Base-by-base conservation (phyloP, 805 yeast genomes). In the Lachancea mirantina region DNA sequence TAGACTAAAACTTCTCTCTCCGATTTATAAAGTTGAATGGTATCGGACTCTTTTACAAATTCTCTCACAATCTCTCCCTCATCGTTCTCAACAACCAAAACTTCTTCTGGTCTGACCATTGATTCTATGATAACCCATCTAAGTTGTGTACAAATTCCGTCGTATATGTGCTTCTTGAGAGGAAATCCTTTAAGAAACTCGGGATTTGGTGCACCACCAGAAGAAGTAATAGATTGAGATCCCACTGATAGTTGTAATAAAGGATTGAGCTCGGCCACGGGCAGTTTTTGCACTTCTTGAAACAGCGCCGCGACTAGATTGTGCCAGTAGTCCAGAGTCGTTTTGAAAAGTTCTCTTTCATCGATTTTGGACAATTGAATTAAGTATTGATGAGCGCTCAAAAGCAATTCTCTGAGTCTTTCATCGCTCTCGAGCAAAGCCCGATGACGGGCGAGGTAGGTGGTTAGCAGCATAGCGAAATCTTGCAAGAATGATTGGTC, bases 51-150 rank as follows among this genome's bases (percentile, higher is more conserved):
- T 54, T 84, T 85, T 36, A 89, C 96, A 44, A 89, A 88, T 54
- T 89, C 97, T 53, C 99, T 76, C 27, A 92, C 98, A 58, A 92
- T 89, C 64, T 92, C 98, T 48, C 98, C 98, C 64, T 92, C 99
- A 61, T 92, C 99, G 57, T 89, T 89, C 61, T 92, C 97, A 31
- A 88, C 96, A 64, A 92, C 76, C 36, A 92, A 70, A 35, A 92
- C 98, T 64, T 92, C 99, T 61, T 92, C 98, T 3, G 99, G 99
- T 58, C 95, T 78, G 1, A 84, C 98, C 98, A 92, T 92, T 50
- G 83, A 83, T 61, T 88, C 97, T 50, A 92, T 92, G 54, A 92
- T 80, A n/a, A 94, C 95, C 40, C 81, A 67, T 61, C 99, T 76
- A 50, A 92, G 69, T 52, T 78, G 78, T 4, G 96, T 78, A 46